Evolutionary conservation across 768 basidiomycete species (phyloP).

Genomic region (Chalciporus pseudorubinellus): DNA sequence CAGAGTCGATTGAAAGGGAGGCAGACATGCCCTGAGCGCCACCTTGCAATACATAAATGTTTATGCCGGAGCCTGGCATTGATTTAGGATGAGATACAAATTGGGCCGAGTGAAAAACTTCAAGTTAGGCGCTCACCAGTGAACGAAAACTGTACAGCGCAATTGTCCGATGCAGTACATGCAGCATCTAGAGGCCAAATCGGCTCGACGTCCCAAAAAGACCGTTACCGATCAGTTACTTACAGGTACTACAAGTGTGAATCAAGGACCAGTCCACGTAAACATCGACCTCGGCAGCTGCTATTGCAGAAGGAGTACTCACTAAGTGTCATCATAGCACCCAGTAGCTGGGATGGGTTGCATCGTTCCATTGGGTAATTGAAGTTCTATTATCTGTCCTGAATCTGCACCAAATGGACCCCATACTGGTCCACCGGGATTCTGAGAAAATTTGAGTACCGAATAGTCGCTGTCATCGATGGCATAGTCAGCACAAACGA

Average conservation of each 20-base stretch:
- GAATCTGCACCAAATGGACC: constrained; percentile 23
- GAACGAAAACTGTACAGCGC: constrained; percentile 25
- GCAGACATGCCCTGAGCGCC: constrained; percentile 28
- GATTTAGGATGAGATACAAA: not conserved
- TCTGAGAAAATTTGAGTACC: constrained; percentile 23
- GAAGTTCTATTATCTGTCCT: constrained; percentile 17
- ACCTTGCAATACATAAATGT: constrained; percentile 29
- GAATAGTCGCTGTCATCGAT: constrained; percentile 30
- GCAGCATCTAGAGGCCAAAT: constrained; percentile 19
- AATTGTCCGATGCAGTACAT: constrained; percentile 22
- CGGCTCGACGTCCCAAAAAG: not conserved
- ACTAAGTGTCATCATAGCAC: constrained; percentile 28
- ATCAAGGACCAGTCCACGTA: not conserved
- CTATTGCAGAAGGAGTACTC: constrained; percentile 5
- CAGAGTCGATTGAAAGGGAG: constrained; percentile 25
- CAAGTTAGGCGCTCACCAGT: constrained; percentile 15
- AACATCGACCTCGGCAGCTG: not conserved
- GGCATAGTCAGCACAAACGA: constrained; percentile 24
- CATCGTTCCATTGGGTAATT: constrained; percentile 28
- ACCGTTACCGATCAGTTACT: not conserved
- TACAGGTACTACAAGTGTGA: constrained; percentile 26
- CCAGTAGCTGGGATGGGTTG: constrained; percentile 20
- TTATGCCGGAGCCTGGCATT: constrained; percentile 25
- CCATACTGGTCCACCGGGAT: constrained; percentile 29
- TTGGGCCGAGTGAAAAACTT: not conserved